Base-by-base conservation (phyloP, 306 rosid species). In the Vicia sativa region DNA sequence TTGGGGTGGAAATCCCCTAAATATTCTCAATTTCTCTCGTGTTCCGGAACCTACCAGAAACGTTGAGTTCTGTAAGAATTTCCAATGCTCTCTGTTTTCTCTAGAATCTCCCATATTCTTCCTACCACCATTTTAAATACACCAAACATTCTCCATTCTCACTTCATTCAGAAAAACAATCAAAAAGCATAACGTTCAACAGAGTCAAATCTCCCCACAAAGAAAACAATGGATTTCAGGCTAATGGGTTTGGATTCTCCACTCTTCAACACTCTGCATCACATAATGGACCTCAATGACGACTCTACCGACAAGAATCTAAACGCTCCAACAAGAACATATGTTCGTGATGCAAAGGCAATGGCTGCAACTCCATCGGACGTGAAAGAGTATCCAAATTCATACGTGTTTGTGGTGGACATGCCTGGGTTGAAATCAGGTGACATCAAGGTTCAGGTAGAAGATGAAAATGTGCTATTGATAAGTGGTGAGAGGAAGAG, bases 311-410 rank as follows among this genome's bases (percentile, higher is more conserved):
- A 87, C 6, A 88, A 78, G 76, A 79, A 86, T 8, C 1, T 41
- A 62, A 81, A 75, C 38, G 96, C 90, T 1, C 97, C 98, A 0
- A 79, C 90, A 0, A 25, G 75, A 0, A 77, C 86, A 1, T 93
- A 86, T 50, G 87, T 93, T 1, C 86, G 97, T 0, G 99, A 93
- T 9, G 87, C 97, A 0, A 90, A 82, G 71, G 99, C 96, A 7
- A 88, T 90, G 91, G 98, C 97, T 0, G 63, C 98, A 0, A 93
- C 98, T 0, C 89, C 98, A 3, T 96, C 96, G 0, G 98, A 93
- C 45, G 82, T 93, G 56, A 93, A 83, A 85, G 98, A 93, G 72
- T 67, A 68, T 4, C 86, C 90, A 0, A 82, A 77, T 21, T 77
- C 92, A 0, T 93, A 86, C 44, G 89, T 61, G 3, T 93, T 93